Evolutionary conservation across 2,329 filamentous ascomycete species (phyloP).

Genomic region (Ophiostoma himal-ulmi): DNA sequence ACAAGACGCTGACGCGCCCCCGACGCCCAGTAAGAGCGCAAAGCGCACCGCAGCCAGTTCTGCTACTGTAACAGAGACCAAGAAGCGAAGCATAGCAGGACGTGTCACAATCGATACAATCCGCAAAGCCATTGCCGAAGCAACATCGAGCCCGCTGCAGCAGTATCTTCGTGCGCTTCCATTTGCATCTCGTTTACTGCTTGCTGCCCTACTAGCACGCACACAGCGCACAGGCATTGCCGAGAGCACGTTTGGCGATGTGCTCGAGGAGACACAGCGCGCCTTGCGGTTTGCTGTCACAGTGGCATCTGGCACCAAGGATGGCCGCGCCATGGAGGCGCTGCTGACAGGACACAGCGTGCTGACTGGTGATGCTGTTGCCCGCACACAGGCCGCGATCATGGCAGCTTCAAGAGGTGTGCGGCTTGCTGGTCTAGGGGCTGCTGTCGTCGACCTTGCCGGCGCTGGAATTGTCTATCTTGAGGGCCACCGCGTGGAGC

Average conservation of each 20-base stretch:
- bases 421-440: slow-evolving; percentile 34
- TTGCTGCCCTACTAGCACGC: slow-evolving; percentile 73
- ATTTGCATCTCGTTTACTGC: slow-evolving; percentile 74
- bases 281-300: slow-evolving; percentile 58
- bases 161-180: slow-evolving; percentile 80
- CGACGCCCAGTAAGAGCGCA: slow-evolving; percentile 29
- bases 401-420: slow-evolving; percentile 27
- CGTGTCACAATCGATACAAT: slow-evolving; percentile 89
- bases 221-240: slow-evolving; percentile 76
- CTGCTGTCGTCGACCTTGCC: slow-evolving; percentile 73
- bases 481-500: slow-evolving; percentile 72
- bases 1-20: slow-evolving; percentile 32
- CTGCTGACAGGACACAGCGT: slow-evolving; percentile 35
- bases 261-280: slow-evolving; percentile 76
- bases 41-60: neutral
- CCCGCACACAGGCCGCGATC: slow-evolving; percentile 19
- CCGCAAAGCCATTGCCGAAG: slow-evolving; percentile 90
- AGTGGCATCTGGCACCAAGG: slow-evolving; percentile 23
- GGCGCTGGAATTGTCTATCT: slow-evolving; percentile 84
- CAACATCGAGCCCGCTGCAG: slow-evolving; percentile 85
- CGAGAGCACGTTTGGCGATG: slow-evolving; percentile 83
- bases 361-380: neutral
- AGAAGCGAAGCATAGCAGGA: slow-evolving; percentile 38
- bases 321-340: slow-evolving; percentile 54
- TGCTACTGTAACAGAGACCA: neutral